These are phyloP conservation scores for Neurospora terricola DNA, from an alignment of 495 filamentous ascomycete species.

Conservation along the genomic window DNA sequence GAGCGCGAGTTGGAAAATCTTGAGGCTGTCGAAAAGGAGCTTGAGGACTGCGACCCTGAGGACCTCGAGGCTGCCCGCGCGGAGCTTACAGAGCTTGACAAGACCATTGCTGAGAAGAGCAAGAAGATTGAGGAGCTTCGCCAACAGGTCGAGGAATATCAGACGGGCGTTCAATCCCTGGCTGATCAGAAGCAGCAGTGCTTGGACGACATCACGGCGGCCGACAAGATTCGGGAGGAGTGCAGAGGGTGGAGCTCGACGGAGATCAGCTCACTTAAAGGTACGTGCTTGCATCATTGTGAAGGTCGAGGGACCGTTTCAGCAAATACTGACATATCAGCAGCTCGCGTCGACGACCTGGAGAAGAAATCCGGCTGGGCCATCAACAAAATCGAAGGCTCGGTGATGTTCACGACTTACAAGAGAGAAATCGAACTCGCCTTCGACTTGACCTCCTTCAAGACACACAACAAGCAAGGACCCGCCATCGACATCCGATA, in stretches of 20 bases:
- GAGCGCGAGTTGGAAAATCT: conserved; percentile 52
- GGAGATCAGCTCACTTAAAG: conserved; percentile 66
- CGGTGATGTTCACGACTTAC: conserved; percentile 68
- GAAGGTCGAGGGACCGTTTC: neutral
- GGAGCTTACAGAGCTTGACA: conserved; percentile 52
- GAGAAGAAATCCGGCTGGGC: conserved; percentile 76
- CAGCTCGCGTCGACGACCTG: conserved; percentile 57
- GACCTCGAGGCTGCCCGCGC: conserved; percentile 60
- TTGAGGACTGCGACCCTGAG: conserved; percentile 68
- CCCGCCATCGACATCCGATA: conserved; percentile 43
- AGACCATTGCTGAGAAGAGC: conserved; percentile 58
- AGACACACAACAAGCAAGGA: conserved; percentile 12
- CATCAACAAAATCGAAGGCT: conserved; percentile 49
- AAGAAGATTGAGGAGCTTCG: conserved; percentile 54
- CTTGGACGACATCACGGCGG: conserved; percentile 64
- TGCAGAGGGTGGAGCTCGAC: conserved; percentile 78
- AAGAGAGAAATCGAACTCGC: conserved; percentile 62
- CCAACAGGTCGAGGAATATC: conserved; percentile 51
- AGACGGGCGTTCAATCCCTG: conserved; percentile 47
- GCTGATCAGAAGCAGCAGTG: conserved; percentile 57
- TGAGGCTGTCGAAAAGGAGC: conserved; percentile 60
- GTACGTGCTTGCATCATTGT: conserved; percentile 30
- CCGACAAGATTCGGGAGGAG: conserved; percentile 74
- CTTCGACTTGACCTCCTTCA: conserved; percentile 59
- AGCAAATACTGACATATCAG: neutral